These are phyloP conservation scores for Fraxinus baroniana DNA, from an alignment of 305 asterid species.

Conservation along the genomic window DNA sequence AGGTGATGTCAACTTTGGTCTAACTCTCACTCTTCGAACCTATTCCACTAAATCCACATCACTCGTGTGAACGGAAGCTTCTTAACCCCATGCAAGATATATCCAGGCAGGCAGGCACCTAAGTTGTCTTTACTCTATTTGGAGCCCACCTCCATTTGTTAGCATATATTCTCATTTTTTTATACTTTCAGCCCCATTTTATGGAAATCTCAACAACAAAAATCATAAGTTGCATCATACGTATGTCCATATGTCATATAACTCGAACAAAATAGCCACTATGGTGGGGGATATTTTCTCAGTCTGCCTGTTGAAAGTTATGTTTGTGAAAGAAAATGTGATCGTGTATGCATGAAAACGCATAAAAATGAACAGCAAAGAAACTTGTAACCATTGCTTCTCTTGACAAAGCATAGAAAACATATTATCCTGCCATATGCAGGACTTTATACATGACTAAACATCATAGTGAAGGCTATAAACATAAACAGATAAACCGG, in stretches of 20 bases:
- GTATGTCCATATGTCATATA: neutral
- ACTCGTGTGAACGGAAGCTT: neutral
- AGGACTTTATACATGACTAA: neutral
- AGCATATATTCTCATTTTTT: neutral
- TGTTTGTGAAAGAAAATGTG: neutral
- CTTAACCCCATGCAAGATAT: neutral
- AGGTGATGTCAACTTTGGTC: neutral
- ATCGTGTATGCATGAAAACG: neutral
- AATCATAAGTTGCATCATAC: neutral
- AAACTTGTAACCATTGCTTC: neutral
- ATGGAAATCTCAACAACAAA: neutral
- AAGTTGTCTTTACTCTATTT: neutral
- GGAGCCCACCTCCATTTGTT: neutral
- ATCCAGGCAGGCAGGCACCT: neutral
- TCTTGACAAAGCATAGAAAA: neutral
- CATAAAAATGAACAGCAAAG: neutral
- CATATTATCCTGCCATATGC: neutral
- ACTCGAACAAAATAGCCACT: neutral
- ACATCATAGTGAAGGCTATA: neutral
- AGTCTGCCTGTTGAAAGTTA: neutral
- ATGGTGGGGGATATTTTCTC: neutral
- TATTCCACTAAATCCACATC: neutral
- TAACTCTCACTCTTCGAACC: neutral
- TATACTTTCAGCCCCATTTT: neutral
- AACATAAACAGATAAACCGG: neutral